Percentiles rank a stretch among this genome's conserved stretches.
These are phyloP conservation scores for Thielaviopsis punctulata DNA, from an alignment of 2,329 filamentous ascomycete species.

Conservation along the genomic window DNA sequence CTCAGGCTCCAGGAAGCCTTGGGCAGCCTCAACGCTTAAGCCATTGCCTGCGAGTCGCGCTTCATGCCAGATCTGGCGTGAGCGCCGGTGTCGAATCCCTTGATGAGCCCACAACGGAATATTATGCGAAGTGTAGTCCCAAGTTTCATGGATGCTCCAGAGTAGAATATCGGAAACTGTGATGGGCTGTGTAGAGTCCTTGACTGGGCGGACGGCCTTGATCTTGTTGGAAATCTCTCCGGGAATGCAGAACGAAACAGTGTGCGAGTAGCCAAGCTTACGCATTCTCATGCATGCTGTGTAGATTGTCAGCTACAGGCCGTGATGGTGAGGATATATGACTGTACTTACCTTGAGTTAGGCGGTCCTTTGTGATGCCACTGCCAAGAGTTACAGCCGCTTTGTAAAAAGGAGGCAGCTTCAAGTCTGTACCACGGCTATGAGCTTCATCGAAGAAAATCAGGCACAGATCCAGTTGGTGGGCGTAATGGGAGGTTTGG, in stretches of 20 bases:
- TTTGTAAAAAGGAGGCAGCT: constrained; percentile 37
- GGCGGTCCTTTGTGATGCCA: constrained; percentile 46
- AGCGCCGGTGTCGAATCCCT: constrained; percentile 31
- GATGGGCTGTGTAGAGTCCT: constrained; percentile 18
- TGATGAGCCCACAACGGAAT: constrained; percentile 45
- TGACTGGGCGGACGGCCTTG: constrained; percentile 11
- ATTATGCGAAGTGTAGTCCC: constrained; percentile 27
- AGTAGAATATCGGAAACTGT: constrained; percentile 35
- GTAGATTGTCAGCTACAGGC: background rate
- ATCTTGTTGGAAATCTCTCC: constrained; percentile 42
- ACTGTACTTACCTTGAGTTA: constrained; percentile 48
- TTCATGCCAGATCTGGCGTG: constrained; percentile 21
- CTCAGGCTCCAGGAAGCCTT: constrained; percentile 37
- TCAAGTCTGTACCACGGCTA: constrained; percentile 52
- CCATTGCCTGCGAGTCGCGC: background rate
- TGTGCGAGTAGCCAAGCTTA: constrained; percentile 48
- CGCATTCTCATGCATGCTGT: constrained; percentile 53
- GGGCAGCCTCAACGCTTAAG: constrained; percentile 18
- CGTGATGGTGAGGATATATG: constrained; percentile 11
- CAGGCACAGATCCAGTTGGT: constrained; percentile 39
- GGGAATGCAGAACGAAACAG: constrained; percentile 41
- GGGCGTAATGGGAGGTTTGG: constrained; percentile 38
- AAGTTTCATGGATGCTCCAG: constrained; percentile 44
- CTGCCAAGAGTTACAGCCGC: constrained; percentile 53
- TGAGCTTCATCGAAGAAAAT: constrained; percentile 56